These are phyloP conservation scores for Fusarium lateritium DNA, from an alignment of 2,329 filamentous ascomycete genomes.

Conservation along the genomic window DNA sequence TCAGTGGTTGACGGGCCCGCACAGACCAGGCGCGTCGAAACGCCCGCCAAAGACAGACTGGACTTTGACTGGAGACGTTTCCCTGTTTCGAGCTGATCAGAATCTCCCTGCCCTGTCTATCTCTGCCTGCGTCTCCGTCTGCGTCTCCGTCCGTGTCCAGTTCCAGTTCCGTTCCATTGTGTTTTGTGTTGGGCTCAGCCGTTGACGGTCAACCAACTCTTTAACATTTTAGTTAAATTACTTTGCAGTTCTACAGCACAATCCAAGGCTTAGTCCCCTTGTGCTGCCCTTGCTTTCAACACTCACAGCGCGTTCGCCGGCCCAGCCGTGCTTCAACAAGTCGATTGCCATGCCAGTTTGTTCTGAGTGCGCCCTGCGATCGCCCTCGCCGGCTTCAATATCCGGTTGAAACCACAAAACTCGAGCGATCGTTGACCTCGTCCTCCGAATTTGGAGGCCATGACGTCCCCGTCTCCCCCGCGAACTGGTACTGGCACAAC, in stretches of 20 bases:
- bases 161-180: constrained; percentile 16
- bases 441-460: constrained; percentile 36
- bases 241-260: background rate
- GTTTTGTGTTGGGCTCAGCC: constrained; percentile 3
- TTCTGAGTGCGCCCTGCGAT: constrained; percentile 41
- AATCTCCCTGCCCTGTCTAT: constrained; percentile 9
- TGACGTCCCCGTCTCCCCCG: constrained; percentile 49
- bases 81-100: constrained; percentile 20
- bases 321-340: constrained; percentile 36
- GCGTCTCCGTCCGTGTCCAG: constrained; percentile 8
- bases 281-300: constrained; percentile 1
- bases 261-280: constrained; percentile 2
- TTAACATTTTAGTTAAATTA: background rate
- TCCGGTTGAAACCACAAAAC: constrained; percentile 33
- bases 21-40: constrained; percentile 38
- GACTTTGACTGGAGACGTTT: constrained; percentile 11
- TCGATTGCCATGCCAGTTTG: constrained; percentile 47
- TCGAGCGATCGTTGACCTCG: constrained; percentile 22
- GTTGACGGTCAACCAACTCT: constrained; percentile 8
- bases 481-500: constrained; percentile 42
- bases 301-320: constrained; percentile 34
- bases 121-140: background rate
- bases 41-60: constrained; percentile 19
- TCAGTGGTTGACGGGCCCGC: constrained; percentile 35
- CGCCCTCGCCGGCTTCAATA: constrained; percentile 44